A percentile compares a stretch with the other conserved stretches of the same genome.
phyloP scores from a whole-genome alignment of 768 basidiomycete species.

The Gymnopilus junonius region DNA sequence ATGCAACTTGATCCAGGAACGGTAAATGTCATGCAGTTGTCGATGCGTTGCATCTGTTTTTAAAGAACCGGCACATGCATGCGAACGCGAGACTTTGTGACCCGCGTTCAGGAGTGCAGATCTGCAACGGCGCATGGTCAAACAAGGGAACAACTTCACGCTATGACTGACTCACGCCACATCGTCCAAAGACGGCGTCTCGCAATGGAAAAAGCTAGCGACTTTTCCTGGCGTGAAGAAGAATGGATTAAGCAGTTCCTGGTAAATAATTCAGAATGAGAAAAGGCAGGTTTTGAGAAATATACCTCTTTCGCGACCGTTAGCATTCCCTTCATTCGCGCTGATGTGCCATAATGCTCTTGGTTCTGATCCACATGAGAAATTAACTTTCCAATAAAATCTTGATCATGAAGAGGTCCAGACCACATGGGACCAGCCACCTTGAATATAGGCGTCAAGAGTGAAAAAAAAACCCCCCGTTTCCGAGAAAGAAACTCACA shows the following conservation, averaged over 20 bases:
- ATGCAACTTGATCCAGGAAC: constrained; percentile 81
- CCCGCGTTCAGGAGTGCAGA: constrained; percentile 91
- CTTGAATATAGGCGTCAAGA: constrained; percentile 38
- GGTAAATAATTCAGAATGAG: background rate
- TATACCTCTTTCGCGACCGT: constrained; percentile 80
- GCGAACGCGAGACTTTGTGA: constrained; percentile 86
- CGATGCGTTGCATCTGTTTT: constrained; percentile 82
- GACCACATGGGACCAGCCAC: constrained; percentile 98
- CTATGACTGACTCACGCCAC: constrained; percentile 62
- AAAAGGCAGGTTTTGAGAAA: background rate
- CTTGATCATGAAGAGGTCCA: constrained; percentile 78
- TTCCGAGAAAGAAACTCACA: constrained; percentile 45
- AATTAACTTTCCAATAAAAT: constrained; percentile 77
- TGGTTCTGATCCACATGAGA: constrained; percentile 68
- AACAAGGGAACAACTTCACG: background rate
- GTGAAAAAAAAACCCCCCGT: background rate
- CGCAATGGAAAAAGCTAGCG: constrained; percentile 81
- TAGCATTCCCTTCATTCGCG: constrained; percentile 95
- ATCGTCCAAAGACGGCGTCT: constrained; percentile 74
- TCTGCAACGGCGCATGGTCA: constrained; percentile 40
- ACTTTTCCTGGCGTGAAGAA: constrained; percentile 87
- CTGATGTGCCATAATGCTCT: constrained; percentile 73
- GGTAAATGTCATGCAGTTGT: constrained; percentile 81
- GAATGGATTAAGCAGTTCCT: constrained; percentile 83
- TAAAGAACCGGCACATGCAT: constrained; percentile 86